A percentile compares a stretch with the other conserved stretches of the same genome.
Evolutionary conservation across 2,329 filamentous ascomycete species (phyloP).

Genomic region (Amauroascus verrucosus): DNA sequence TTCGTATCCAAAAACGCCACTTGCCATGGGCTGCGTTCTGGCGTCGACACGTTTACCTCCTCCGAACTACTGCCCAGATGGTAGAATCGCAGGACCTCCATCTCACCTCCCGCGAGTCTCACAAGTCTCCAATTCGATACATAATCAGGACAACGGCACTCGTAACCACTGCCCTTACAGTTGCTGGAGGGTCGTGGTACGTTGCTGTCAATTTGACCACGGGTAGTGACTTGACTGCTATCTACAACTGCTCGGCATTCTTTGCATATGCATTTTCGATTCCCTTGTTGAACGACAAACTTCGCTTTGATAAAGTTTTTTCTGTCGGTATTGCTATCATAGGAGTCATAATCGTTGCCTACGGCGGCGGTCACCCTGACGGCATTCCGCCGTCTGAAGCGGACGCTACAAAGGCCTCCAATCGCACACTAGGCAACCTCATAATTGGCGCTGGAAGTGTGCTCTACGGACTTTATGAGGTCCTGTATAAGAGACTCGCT

Average conservation of each 20-base stretch:
- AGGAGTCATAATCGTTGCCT: constrained; percentile 89
- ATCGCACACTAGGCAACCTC: constrained; percentile 72
- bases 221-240: constrained; percentile 86
- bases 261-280: constrained; percentile 97
- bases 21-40: constrained; percentile 78
- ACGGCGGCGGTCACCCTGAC: constrained; percentile 61
- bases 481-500: constrained; percentile 85
- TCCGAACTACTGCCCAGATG: constrained; percentile 67
- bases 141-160: constrained; percentile 69
- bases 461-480: constrained; percentile 93
- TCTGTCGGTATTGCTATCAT: constrained; percentile 78
- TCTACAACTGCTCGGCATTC: constrained; percentile 98
- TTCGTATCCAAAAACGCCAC: constrained; percentile 68
- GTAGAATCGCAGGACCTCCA: constrained; percentile 69
- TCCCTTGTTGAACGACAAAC: constrained; percentile 72
- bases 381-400: constrained; percentile 24
- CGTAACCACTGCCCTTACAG: constrained; percentile 73
- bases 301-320: constrained; percentile 73
- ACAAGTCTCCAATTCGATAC: constrained; percentile 53
- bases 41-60: constrained; percentile 56
- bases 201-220: constrained; percentile 88
- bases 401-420: constrained; percentile 45
- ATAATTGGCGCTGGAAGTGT: constrained; percentile 86
- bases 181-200: constrained; percentile 92
- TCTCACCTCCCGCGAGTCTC: constrained; percentile 37